Evolutionary conservation across 108 stramenopile genomes (phyloP), one percentile per base, ranked within the genome.

Genomic region (Licmophora abbreviata): DNA sequence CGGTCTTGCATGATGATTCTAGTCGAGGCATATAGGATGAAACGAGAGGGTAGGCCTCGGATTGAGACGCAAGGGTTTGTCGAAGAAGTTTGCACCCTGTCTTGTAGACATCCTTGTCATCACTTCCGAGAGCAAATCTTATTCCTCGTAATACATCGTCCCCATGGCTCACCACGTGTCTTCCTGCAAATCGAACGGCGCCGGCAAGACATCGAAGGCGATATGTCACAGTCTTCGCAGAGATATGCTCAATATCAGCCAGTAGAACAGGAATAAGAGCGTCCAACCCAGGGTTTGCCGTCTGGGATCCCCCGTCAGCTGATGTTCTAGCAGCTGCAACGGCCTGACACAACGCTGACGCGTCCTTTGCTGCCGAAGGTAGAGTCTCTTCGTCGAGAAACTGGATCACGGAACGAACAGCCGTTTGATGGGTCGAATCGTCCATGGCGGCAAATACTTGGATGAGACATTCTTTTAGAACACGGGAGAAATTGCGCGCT

Each of bases 41-140:
- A 7, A 72, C 37, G 33, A 85, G 54, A n/a, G 76, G 66, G 33
- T 86, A 86, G 11, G 76, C 76, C 52, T 88, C 87, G 42, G 75
- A 77, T 23, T 85, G 81, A 36, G 88, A 86, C 23, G 81, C 60
- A 31, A 94, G 46, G 1, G 76, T 70, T 57, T 89, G 88, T 14
- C 92, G 70, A 23, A 94, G 63, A 14, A 94, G 74, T 52, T 94
- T 94, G 51, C 85, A 87, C 8, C 86, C 92, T 8, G 78, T 83
- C 55, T 94, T 94, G 64, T 77, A 74, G 2, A 73, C 63, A 48
- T 83, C 70, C 50, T 89, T 83, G 60, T 90, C 80, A 23, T 69
- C 48, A 47, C 79, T 79, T 20, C 65, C 46, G 1, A 88, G 51
- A 11, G 83, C 73, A 57, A 77, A 79, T 7, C 64, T 56, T 15